A percentile compares a stretch with the other conserved stretches of the same genome.
Evolutionary conservation across 1,284 basidiomycete species (phyloP).

Genomic region (Ceratobasidium sp.): DNA sequence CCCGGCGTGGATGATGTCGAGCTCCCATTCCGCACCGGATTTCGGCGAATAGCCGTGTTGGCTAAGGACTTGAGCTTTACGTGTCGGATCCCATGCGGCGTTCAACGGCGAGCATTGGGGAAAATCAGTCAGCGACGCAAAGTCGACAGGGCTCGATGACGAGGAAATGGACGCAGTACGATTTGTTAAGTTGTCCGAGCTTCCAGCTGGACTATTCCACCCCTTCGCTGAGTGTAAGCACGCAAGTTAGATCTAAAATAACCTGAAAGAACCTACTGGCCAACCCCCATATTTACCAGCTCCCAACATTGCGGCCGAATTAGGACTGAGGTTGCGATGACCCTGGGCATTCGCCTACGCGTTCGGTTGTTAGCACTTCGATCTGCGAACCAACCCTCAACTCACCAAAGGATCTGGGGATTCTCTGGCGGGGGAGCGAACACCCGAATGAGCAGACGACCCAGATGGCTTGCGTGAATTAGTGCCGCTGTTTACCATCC

Average conservation of each 20-base stretch:
- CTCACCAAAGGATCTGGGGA: conserved; percentile 34
- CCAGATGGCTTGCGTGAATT: conserved; percentile 68
- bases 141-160: conserved; percentile 59
- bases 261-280: conserved; percentile 65
- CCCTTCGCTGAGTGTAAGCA: conserved; percentile 54
- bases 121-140: conserved; percentile 50
- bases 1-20: conserved; percentile 50
- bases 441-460: conserved; percentile 65
- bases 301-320: conserved; percentile 33
- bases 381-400: not conserved
- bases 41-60: conserved; percentile 47
- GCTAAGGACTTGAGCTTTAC: conserved; percentile 18
- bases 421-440: conserved; percentile 60
- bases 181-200: conserved; percentile 52
- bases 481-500: conserved; percentile 60
- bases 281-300: conserved; percentile 58
- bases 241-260: conserved; percentile 34
- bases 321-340: conserved; percentile 27
- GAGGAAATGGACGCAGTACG: conserved; percentile 69
- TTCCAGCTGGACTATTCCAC: conserved; percentile 61
- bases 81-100: conserved; percentile 11
- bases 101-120: conserved; percentile 25
- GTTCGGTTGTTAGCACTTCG: not conserved
- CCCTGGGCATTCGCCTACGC: conserved; percentile 20
- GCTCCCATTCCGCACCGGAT: conserved; percentile 61